These are phyloP conservation scores for Tylopilus cervinicoccineus DNA, from an alignment of 768 basidiomycete species.

Conservation along the genomic window DNA sequence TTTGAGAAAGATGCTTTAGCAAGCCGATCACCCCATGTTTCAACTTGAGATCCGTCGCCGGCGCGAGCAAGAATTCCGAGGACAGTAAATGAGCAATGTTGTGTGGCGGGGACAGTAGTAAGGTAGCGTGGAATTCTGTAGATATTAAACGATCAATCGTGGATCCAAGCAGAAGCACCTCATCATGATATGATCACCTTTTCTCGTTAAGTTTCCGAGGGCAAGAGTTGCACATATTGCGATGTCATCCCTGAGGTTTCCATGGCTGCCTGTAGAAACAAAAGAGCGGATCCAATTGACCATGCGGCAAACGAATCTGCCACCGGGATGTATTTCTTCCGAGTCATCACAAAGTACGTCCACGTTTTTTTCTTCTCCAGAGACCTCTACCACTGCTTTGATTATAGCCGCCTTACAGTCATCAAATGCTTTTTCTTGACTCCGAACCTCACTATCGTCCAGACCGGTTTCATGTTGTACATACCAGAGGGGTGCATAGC, in stretches of 20 bases:
- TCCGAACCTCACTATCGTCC: conserved; percentile 45
- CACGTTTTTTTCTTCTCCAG: conserved; percentile 76
- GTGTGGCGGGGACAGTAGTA: conserved; percentile 63
- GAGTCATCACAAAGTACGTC: conserved; percentile 75
- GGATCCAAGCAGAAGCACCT: neutral
- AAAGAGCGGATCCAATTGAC: conserved; percentile 70
- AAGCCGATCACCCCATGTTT: conserved; percentile 88
- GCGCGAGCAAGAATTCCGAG: conserved; percentile 51
- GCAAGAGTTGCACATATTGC: conserved; percentile 79
- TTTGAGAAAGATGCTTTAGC: conserved; percentile 80
- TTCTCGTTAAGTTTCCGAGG: conserved; percentile 75
- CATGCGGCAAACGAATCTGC: conserved; percentile 68
- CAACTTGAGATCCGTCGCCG: conserved; percentile 66
- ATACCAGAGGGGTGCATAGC: conserved; percentile 65
- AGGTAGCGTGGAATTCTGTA: conserved; percentile 54
- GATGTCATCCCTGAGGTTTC: conserved; percentile 61
- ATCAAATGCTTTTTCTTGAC: conserved; percentile 69
- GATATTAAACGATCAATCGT: conserved; percentile 7
- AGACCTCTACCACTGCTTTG: conserved; percentile 81
- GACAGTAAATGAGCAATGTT: conserved; percentile 59
- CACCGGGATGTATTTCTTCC: conserved; percentile 54
- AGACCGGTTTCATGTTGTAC: conserved; percentile 31
- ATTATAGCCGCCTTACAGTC: conserved; percentile 84
- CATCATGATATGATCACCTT: conserved; percentile 45
- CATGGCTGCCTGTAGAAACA: conserved; percentile 34